Conservation (phyloP, 1,284 basidiomycete genomes). For the Cryptococcus jaspeensis region DNA sequence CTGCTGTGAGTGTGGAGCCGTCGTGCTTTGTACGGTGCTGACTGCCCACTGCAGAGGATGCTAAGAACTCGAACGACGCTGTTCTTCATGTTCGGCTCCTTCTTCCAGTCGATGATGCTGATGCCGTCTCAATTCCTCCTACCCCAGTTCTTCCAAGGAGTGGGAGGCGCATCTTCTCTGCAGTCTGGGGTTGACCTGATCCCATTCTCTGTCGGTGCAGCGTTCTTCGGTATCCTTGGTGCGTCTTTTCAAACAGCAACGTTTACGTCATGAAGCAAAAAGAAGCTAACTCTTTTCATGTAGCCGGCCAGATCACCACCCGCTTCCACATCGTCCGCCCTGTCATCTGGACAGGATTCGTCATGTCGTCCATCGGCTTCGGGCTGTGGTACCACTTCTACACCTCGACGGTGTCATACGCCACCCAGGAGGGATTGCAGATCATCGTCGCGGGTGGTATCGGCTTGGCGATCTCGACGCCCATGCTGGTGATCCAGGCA, state of each 20-base stretch:
- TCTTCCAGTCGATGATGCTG: conserved; percentile 37
- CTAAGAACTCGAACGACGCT: conserved; percentile 44
- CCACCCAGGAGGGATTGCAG: conserved; percentile 28
- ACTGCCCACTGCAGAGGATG: conserved; percentile 38
- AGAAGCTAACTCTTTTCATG: background rate
- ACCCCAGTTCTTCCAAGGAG: conserved; percentile 47
- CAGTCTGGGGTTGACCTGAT: conserved; percentile 33
- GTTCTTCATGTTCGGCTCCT: conserved; percentile 38
- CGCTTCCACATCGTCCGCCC: conserved; percentile 39
- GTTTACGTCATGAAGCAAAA: too few species aligned
- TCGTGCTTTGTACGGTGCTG: background rate
- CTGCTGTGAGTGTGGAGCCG: conserved; percentile 24
- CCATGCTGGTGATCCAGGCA: conserved; percentile 44
- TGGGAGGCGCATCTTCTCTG: conserved; percentile 24
- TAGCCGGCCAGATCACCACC: conserved; percentile 38
- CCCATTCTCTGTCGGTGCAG: conserved; percentile 30
- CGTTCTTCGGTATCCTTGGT: conserved; percentile 29
- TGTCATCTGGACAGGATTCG: conserved; percentile 42
- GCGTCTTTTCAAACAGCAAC: conserved; percentile 1
- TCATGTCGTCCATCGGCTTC: conserved; percentile 28
- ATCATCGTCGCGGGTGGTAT: conserved; percentile 29
- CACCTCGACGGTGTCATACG: conserved; percentile 20
- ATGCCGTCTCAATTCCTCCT: conserved; percentile 37
- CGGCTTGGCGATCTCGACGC: conserved; percentile 33
- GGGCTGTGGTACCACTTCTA: conserved; percentile 33